Base-by-base conservation (phyloP, 805 yeast species). In the Saturnispora zaruensis region DNA sequence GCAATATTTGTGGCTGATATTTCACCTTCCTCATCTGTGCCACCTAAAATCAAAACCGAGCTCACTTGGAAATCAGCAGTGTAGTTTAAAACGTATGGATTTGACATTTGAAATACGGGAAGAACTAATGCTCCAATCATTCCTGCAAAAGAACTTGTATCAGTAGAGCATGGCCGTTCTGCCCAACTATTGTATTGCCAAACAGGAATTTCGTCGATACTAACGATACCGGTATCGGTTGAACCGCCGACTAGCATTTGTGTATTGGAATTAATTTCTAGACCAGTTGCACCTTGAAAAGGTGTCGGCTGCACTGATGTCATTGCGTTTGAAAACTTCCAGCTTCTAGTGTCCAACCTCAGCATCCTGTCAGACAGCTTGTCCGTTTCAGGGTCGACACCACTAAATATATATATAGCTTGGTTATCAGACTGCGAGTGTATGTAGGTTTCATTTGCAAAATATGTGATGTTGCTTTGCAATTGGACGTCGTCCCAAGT, bases 181-280 rank as follows among this genome's bases (percentile, higher is more conserved):
- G 85, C 74, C 95, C 95, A 87, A 7, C 85, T 67, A 45, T 71
- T 69, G 53, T 78, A 79, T 56, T 80, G 81, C 86, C 89, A 84
- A 2, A 82, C 64, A 0, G 93, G 91, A 18, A 84, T 66, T 63
- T 85, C 93, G 56, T 74, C 74, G 81, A 85, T 77, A 53, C 78
- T 76, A 33, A 84, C 76, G 88, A 90, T 84, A 0, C 88, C 88
- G 2, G 66, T 57, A 5, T 62, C 57, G 3, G 86, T 75, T 48
- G 70, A 70, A 3, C 95, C 95, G 0, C 93, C 95, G 40, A 86
- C 67, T 3, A 86, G 61, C 33, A 81, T 62, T 53, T 72, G 77
- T 3, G 76, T 67, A 48, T 67, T 72, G 8, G 77, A 72, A 28
- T 69, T 62, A 1, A 79, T 71, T 52, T 72, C 62, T 16, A 71